phyloP scores from a whole-genome alignment of 2,329 filamentous ascomycete genomes.

The Orbilia oligospora region DNA sequence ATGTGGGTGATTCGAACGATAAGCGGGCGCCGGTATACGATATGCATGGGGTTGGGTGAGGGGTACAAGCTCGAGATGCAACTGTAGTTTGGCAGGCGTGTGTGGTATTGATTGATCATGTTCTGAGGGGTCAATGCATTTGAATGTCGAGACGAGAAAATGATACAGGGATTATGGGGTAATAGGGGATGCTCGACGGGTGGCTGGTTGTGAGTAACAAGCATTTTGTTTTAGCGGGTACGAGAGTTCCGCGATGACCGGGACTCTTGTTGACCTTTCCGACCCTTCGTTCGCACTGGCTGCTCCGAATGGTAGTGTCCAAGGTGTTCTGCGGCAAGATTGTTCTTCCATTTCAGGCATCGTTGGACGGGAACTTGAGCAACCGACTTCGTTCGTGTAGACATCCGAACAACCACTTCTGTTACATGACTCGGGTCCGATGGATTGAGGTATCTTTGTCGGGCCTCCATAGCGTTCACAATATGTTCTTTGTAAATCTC shows the following conservation, averaged over 20 bases:
- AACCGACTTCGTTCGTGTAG: conserved; percentile 76
- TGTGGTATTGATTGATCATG: not conserved
- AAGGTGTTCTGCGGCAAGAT: conserved; percentile 72
- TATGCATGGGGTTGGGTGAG: conserved; percentile 20
- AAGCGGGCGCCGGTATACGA: conserved; percentile 31
- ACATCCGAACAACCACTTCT: conserved; percentile 72
- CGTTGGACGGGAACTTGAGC: conserved; percentile 72
- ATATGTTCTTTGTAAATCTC: conserved; percentile 82
- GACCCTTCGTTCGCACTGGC: conserved; percentile 68
- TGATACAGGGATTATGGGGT: conserved; percentile 25
- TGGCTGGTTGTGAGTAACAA: conserved; percentile 27
- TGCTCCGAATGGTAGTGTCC: conserved; percentile 76
- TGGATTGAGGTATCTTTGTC: conserved; percentile 78
- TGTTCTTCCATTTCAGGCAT: conserved; percentile 78
- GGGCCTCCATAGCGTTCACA: conserved; percentile 81
- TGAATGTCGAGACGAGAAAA: conserved; percentile 22
- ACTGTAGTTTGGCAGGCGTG: not conserved
- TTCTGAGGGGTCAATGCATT: conserved; percentile 30
- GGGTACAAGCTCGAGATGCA: conserved; percentile 5
- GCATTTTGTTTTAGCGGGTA: conserved; percentile 41
- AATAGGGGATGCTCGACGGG: conserved; percentile 18
- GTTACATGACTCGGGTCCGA: conserved; percentile 70
- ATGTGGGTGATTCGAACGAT: conserved; percentile 23
- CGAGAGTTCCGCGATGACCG: conserved; percentile 47
- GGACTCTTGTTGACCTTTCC: conserved; percentile 44